Conservation (phyloP, 2,329 filamentous ascomycete species). For the Alternaria alternata region DNA sequence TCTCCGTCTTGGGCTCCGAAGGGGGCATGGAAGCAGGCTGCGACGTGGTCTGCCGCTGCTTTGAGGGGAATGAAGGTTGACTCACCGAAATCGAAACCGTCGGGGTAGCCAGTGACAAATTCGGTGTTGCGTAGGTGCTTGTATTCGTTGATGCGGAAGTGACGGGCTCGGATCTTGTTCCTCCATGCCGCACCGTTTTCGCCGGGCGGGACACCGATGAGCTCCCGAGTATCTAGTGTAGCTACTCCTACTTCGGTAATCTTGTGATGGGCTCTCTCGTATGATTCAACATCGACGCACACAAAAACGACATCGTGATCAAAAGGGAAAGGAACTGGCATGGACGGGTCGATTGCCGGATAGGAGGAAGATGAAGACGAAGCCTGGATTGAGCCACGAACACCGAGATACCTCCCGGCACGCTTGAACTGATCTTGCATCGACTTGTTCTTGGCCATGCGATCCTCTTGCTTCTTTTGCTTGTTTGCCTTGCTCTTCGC, state of each 20-base stretch:
- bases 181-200: slow-evolving; percentile 72
- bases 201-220: slow-evolving; percentile 67
- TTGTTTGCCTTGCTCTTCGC: slow-evolving; percentile 58
- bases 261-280: slow-evolving; percentile 69
- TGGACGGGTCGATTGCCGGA: slow-evolving; percentile 29
- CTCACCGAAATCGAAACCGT: slow-evolving; percentile 74
- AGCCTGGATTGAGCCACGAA: slow-evolving; percentile 56
- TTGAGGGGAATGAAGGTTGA: slow-evolving; percentile 63
- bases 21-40: slow-evolving; percentile 65
- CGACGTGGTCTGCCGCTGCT: slow-evolving; percentile 58
- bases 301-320: slow-evolving; percentile 71
- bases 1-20: slow-evolving; percentile 52
- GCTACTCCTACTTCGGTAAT: slow-evolving; percentile 90
- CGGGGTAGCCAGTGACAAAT: slow-evolving; percentile 77
- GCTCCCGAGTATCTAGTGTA: slow-evolving; percentile 74
- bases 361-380: neutral
- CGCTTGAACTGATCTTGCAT: slow-evolving; percentile 68
- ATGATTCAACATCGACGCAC: slow-evolving; percentile 82
- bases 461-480: slow-evolving; percentile 60
- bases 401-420: slow-evolving; percentile 74
- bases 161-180: slow-evolving; percentile 70
- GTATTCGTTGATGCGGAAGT: slow-evolving; percentile 80
- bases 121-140: slow-evolving; percentile 69
- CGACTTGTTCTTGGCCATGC: slow-evolving; percentile 59
- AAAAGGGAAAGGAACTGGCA: slow-evolving; percentile 44